These are phyloP conservation scores for Phytopythium ostracodes DNA, from an alignment of 352 stramenopile species.

Conservation along the genomic window DNA sequence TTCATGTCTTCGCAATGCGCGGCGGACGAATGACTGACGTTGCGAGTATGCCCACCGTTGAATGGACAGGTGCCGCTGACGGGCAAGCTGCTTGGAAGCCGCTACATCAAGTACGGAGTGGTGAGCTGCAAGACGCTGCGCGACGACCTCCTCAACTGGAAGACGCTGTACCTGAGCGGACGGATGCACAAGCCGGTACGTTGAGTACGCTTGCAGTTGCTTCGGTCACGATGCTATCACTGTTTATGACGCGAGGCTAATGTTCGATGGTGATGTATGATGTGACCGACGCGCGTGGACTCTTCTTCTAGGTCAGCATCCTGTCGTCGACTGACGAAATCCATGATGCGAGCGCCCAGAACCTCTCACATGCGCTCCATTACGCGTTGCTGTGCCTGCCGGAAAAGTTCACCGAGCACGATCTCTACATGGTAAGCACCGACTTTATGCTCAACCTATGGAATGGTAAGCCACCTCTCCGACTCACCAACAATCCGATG, in stretches of 20 bases:
- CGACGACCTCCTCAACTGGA: slow-evolving; percentile 74
- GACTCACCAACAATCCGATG: not conserved
- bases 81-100: slow-evolving; percentile 47
- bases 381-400: slow-evolving; percentile 72
- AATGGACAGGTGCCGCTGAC: slow-evolving; percentile 43
- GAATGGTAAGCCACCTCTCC: not conserved
- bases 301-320: slow-evolving; percentile 48
- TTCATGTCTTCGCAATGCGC: no score
- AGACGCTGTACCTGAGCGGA: slow-evolving; percentile 83
- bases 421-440: slow-evolving; percentile 73
- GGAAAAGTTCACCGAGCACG: slow-evolving; percentile 75
- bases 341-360: slow-evolving; percentile 40
- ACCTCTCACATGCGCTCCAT: slow-evolving; percentile 72
- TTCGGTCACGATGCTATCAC: no score
- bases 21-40: no score
- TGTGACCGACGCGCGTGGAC: no score
- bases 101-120: slow-evolving; percentile 89
- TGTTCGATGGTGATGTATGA: not conserved
- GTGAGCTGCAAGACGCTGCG: slow-evolving; percentile 79
- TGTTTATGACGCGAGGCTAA: not conserved
- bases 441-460: not conserved
- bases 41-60: not conserved
- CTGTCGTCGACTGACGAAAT: slow-evolving; percentile 44
- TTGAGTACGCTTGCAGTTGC: not conserved
- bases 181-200: slow-evolving; percentile 86